These are phyloP conservation scores for Lipomyces sp. DNA, from an alignment of 805 yeast genomes.

Conservation along the genomic window DNA sequence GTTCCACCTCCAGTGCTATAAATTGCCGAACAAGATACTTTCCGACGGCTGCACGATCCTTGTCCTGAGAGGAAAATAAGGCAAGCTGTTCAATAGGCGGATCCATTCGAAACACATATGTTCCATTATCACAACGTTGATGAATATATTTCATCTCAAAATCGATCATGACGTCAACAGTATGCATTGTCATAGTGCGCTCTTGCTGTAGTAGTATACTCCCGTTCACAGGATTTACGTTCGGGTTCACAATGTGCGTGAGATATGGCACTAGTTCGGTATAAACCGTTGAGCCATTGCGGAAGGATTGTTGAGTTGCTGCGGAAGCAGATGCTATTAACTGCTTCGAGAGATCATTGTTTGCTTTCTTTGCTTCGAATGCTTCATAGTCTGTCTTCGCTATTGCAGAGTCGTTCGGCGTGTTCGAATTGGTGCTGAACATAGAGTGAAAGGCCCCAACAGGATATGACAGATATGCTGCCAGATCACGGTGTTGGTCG, in stretches of 20 bases:
- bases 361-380: constrained; percentile 43
- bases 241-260: constrained; percentile 41
- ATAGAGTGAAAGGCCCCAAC: constrained; percentile 65
- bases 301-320: constrained; percentile 27
- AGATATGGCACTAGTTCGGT: constrained; percentile 45
- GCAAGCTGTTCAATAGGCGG: constrained; percentile 46
- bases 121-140: constrained; percentile 43
- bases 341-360: constrained; percentile 43
- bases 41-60: constrained; percentile 25
- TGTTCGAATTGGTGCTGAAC: constrained; percentile 49
- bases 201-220: constrained; percentile 18
- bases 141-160: constrained; percentile 38
- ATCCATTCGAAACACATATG: constrained; percentile 42
- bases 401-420: constrained; percentile 37
- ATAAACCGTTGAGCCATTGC: constrained; percentile 24
- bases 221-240: constrained; percentile 35
- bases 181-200: constrained; percentile 15
- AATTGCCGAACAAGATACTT: constrained; percentile 26
- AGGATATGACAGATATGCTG: constrained; percentile 60
- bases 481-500: constrained; percentile 54
- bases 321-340: constrained; percentile 38
- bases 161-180: constrained; percentile 40
- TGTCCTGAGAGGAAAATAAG: constrained; percentile 21
- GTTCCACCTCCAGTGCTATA: constrained; percentile 19
- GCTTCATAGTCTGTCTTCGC: constrained; percentile 33